Evolutionary conservation across 1,284 basidiomycete species (phyloP).

Genomic region (Bondarzewia mesenterica): DNA sequence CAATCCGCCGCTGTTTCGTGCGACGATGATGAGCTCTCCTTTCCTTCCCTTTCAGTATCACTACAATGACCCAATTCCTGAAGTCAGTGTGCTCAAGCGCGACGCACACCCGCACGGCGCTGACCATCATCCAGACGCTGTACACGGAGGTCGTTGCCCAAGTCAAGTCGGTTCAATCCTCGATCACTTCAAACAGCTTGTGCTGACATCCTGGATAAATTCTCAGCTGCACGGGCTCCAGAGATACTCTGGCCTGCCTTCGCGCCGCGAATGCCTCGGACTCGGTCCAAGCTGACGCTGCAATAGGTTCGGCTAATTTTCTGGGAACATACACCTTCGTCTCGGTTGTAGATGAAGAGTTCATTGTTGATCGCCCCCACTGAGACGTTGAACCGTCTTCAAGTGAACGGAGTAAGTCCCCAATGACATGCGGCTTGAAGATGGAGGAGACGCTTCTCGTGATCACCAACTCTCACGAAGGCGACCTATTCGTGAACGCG

Average conservation of each 20-base stretch:
- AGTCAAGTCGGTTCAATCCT: neutral
- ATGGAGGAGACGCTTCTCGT: conserved; percentile 8
- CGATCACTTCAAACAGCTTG: neutral
- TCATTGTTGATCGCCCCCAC: conserved; percentile 7
- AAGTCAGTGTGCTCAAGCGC: conserved; percentile 5
- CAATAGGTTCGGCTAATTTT: neutral
- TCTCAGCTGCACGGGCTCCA: neutral
- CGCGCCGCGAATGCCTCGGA: neutral
- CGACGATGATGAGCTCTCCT: conserved; percentile 12
- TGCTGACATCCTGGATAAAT: neutral
- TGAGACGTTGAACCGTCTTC: neutral
- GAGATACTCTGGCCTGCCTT: conserved; percentile 2
- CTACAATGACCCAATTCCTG: conserved; percentile 11
- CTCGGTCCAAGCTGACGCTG: neutral
- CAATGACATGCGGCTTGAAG: neutral
- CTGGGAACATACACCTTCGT: conserved; percentile 2
- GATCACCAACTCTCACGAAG: conserved; percentile 9
- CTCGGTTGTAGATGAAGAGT: conserved; percentile 6
- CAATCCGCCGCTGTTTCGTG: conserved; percentile 11
- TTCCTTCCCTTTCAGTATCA: conserved; percentile 14
- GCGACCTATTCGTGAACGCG: conserved; percentile 7
- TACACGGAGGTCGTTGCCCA: neutral
- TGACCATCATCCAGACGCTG: neutral
- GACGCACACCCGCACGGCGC: neutral
- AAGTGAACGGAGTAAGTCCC: conserved; percentile 3